These are phyloP conservation scores for Euphrasia confusa DNA, from an alignment of 257 asterid genomes.

Conservation along the genomic window DNA sequence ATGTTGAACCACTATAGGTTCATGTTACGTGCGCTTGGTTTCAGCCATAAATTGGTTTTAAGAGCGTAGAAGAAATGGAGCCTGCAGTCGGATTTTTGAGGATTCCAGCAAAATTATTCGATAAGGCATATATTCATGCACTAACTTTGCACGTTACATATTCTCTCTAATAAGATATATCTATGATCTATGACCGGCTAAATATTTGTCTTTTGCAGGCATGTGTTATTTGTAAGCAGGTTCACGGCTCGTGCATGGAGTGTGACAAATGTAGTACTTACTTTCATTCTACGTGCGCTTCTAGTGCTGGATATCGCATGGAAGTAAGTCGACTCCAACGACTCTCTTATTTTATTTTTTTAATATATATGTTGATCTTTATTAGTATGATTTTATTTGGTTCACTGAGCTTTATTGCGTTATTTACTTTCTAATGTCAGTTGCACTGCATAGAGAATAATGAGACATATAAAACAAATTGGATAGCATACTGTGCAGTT, in stretches of 20 bases:
- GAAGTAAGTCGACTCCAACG: conserved; percentile 54
- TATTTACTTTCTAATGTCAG: conserved; percentile 40
- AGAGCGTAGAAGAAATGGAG: conserved; percentile 71
- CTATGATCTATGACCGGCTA: no score
- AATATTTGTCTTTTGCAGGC: conserved; percentile 37
- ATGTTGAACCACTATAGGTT: conserved; percentile 73
- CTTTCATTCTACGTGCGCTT: conserved; percentile 85
- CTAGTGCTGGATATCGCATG: conserved; percentile 87
- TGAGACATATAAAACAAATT: conserved; percentile 59
- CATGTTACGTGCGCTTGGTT: conserved; percentile 97
- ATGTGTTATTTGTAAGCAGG: conserved; percentile 81
- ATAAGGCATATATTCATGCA: conserved; percentile 44
- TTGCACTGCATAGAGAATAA: conserved; percentile 74
- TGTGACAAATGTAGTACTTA: conserved; percentile 82
- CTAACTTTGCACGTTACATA: not conserved
- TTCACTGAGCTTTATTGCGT: not conserved
- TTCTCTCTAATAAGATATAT: no score
- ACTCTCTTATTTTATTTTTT: no score
- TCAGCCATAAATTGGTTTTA: conserved; percentile 75
- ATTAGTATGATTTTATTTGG: no score
- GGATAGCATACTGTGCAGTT: conserved; percentile 75
- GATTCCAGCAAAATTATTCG: conserved; percentile 60
- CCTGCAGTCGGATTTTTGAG: conserved; percentile 79
- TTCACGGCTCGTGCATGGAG: conserved; percentile 84
- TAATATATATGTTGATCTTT: no score